phyloP scores from a whole-genome alignment of 139 green algal genomes.

The Parachlorella kessleri region DNA sequence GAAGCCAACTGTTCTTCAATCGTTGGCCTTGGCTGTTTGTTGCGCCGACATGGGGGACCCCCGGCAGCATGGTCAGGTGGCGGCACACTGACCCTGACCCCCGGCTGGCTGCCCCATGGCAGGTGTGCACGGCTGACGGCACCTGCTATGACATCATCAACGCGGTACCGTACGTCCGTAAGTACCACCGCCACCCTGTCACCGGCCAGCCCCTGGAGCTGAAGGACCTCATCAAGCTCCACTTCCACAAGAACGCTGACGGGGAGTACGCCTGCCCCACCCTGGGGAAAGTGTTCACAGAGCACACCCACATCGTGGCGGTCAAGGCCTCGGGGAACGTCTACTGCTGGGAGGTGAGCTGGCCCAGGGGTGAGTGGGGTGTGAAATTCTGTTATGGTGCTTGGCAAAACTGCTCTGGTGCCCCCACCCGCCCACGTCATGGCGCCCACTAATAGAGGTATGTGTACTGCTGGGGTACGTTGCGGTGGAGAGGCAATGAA shows the following conservation, averaged over 20 bases:
- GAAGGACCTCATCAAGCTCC: slow-evolving; percentile 86
- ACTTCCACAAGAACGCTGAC: slow-evolving; percentile 92
- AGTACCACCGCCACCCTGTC: slow-evolving; percentile 86
- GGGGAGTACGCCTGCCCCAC: slow-evolving; percentile 91
- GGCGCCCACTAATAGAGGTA: no score
- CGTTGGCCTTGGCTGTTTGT: no score
- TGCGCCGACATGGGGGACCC: no score
- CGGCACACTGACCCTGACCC: no score
- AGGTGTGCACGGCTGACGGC: slow-evolving; percentile 82
- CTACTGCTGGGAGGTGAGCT: slow-evolving; percentile 49
- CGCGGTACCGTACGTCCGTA: slow-evolving; percentile 88
- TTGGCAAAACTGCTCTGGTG: no score
- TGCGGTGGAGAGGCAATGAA: no score
- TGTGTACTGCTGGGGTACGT: slow-evolving; percentile 32
- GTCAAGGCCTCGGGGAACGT: slow-evolving; percentile 82
- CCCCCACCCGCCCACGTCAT: no score
- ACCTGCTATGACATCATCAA: slow-evolving; percentile 81
- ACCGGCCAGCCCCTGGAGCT: slow-evolving; percentile 82
- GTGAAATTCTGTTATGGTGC: no score
- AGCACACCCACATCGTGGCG: slow-evolving; percentile 96
- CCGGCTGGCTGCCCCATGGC: no score
- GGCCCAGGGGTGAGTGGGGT: neutral
- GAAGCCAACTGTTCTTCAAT: no score
- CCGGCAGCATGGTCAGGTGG: no score
- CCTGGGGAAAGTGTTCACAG: slow-evolving; percentile 95